Evolutionary conservation across 768 basidiomycete genomes (phyloP), one percentile per base, ranked within the genome.

Genomic region (Baorangia bicolor): DNA sequence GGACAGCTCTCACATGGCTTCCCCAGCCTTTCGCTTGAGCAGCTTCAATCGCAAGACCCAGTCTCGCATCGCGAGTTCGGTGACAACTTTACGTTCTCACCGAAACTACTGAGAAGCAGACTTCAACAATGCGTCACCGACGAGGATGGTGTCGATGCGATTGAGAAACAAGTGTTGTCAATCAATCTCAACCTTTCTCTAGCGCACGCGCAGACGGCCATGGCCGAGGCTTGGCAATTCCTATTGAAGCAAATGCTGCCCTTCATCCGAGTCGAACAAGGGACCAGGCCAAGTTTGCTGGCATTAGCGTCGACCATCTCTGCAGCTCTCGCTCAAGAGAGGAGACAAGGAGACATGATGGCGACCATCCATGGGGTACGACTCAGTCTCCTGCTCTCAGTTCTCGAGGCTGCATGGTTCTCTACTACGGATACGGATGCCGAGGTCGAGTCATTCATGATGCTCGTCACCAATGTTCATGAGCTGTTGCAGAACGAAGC

Each of bases 111-210:
- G 27, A 81, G 81, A 43, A 75, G 76, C n/a, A 81, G 89, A 18
- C 73, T 91, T 43, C 79, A 79, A 31, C 82, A 61, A 37, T 73
- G 66, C 27, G 50, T 56, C 39, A 48, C 61, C 5, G 61, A 69
- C 2, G 71, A 75, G 13, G 75, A 81, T 6, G 74, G 71, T 12
- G 71, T 75, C 1, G 79, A 83, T 12, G 73, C 73, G 5, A 73
- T 84, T 14, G 81, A 89, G 60, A 82, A 79, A 46, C 78, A 80
- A 33, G 73, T 93, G 4, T 75, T 82, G 45, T 84, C 86, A 1
- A 84, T 95, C 69, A 97, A 97, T 69, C 79, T 94, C 60, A 94
- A 95, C 66, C 80, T 94, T 45, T 94, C 93, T 1, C 75, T 97
- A 37, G 77, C 90, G 21, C 88, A 96, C 62, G 80, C 90, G 1